A percentile compares a stretch with the other conserved stretches of the same genome.
These are phyloP conservation scores for Ganoderma meredithae DNA, from an alignment of 1,284 basidiomycete genomes.

Conservation along the genomic window DNA sequence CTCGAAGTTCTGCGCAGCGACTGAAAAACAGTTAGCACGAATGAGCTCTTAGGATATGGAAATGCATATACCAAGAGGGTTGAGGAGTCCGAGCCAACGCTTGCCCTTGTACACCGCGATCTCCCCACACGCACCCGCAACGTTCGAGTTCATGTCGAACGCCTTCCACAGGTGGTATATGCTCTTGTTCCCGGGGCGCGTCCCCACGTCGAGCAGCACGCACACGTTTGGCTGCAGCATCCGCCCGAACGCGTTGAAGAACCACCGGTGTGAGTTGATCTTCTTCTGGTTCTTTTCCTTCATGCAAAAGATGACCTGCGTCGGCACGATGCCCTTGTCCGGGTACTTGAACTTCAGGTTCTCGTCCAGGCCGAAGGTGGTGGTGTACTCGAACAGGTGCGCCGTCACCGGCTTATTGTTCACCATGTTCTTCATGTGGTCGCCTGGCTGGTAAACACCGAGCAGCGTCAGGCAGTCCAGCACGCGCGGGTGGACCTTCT, in stretches of 20 bases:
- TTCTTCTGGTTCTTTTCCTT: conserved; percentile 98
- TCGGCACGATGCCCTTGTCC: conserved; percentile 94
- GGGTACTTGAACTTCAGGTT: conserved; percentile 94
- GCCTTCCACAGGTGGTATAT: conserved; percentile 96
- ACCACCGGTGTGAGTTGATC: conserved; percentile 96
- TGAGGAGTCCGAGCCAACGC: conserved; percentile 81
- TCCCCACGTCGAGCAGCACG: conserved; percentile 93
- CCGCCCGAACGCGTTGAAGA: conserved; percentile 90
- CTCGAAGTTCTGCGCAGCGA: conserved; percentile 95
- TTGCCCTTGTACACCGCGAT: conserved; percentile 94
- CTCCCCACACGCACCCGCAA: conserved; percentile 95
- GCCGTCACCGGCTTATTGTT: conserved; percentile 90
- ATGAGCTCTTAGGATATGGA: no score
- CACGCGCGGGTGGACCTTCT: conserved; percentile 91
- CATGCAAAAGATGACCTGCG: conserved; percentile 91
- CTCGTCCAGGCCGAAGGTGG: conserved; percentile 88
- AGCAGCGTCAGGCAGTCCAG: conserved; percentile 89
- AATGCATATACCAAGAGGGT: conserved; percentile 75
- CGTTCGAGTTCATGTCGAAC: conserved; percentile 92
- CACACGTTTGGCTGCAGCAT: conserved; percentile 89
- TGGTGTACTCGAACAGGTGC: conserved; percentile 96
- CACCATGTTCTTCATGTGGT: conserved; percentile 90
- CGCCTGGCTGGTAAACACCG: conserved; percentile 80
- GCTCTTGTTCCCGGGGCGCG: conserved; percentile 83
- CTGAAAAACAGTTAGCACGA: conserved; percentile 46